These are phyloP conservation scores for Cyberlindnera mrakii DNA, from an alignment of 805 yeast species.

Conservation along the genomic window DNA sequence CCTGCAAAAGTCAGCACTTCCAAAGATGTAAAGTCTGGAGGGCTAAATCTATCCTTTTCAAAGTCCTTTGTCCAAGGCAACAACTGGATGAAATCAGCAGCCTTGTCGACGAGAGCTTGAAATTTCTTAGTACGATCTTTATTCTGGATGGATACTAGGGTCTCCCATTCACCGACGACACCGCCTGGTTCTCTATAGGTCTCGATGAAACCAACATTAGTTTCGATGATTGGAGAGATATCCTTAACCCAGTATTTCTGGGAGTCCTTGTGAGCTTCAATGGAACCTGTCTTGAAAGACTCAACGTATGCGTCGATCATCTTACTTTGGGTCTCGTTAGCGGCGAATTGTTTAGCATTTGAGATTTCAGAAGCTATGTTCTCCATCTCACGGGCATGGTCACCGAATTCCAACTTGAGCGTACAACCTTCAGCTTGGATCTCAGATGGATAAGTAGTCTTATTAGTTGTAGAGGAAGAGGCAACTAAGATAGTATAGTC, in stretches of 20 bases:
- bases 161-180: conserved; percentile 91
- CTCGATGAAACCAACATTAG: conserved; percentile 87
- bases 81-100: conserved; percentile 53
- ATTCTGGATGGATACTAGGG: conserved; percentile 84
- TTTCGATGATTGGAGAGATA: conserved; percentile 68
- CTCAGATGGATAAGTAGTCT: conserved; percentile 47
- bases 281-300: conserved; percentile 74
- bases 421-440: conserved; percentile 33
- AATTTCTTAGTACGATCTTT: conserved; percentile 81
- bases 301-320: conserved; percentile 63
- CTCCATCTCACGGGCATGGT: conserved; percentile 61
- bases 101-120: conserved; percentile 59
- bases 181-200: conserved; percentile 92
- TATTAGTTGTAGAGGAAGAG: conserved; percentile 46
- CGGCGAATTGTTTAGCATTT: conserved; percentile 55
- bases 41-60: conserved; percentile 82
- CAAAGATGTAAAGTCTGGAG: conserved; percentile 88
- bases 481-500: conserved; percentile 64
- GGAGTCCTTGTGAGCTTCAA: conserved; percentile 78
- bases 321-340: conserved; percentile 63
- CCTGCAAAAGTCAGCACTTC: conserved; percentile 89
- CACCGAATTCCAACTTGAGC: conserved; percentile 65
- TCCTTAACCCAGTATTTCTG: conserved; percentile 88
- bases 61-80: conserved; percentile 75
- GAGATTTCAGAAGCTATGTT: conserved; percentile 49